phyloP scores from a whole-genome alignment of 306 rosid genomes.

The Astragalus glycyphyllos region DNA sequence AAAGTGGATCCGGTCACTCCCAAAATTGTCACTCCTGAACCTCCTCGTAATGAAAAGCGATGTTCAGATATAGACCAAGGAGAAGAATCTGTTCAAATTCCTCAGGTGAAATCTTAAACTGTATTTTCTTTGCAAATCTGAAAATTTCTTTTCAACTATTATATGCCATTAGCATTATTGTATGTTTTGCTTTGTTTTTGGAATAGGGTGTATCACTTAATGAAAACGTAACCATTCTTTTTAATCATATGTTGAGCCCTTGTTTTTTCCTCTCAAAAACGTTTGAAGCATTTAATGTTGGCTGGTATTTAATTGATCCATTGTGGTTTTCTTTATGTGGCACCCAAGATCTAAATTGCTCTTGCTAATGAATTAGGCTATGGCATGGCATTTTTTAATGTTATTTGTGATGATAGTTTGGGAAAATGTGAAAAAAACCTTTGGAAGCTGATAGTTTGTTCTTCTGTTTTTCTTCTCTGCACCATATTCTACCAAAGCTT shows the following conservation, averaged over 20 bases:
- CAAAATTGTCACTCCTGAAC: constrained; percentile 63
- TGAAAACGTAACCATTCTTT: background rate
- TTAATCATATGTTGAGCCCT: background rate
- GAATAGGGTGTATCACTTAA: constrained; percentile 5
- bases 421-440: constrained; percentile 24
- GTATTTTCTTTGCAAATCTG: background rate
- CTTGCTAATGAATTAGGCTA: background rate
- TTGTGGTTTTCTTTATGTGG: background rate
- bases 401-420: background rate
- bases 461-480: constrained; percentile 19
- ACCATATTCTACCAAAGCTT: constrained; percentile 32
- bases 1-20: constrained; percentile 77
- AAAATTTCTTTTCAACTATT: background rate
- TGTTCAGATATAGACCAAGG: constrained; percentile 49
- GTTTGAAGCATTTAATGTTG: background rate
- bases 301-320: background rate
- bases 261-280: background rate
- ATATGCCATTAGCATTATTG: background rate
- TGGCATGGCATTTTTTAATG: too few relatives aligned
- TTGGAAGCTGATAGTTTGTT: constrained; percentile 36
- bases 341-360: background rate
- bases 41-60: constrained; percentile 52
- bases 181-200: constrained; percentile 25
- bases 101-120: constrained; percentile 51
- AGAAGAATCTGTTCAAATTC: constrained; percentile 41